These are phyloP conservation scores for Candida krabiensis DNA, from an alignment of 805 yeast genomes.

Conservation along the genomic window DNA sequence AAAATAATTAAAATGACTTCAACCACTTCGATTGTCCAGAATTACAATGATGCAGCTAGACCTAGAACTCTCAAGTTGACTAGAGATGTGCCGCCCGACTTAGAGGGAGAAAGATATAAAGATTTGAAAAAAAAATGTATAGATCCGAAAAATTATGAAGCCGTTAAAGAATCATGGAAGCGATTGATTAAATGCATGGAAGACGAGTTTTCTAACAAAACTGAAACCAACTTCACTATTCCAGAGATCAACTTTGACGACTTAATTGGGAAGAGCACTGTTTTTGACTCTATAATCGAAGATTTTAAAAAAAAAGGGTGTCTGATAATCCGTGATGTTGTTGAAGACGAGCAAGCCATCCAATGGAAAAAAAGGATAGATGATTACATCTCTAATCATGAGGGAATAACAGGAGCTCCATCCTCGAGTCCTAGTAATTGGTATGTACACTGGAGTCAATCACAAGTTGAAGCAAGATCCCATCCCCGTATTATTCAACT, in stretches of 20 bases:
- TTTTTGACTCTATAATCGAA: conserved; percentile 1
- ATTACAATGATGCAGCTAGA: too few relatives aligned
- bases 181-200: conserved; percentile 28
- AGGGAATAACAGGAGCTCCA: conserved; percentile 28
- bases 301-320: conserved; percentile 26
- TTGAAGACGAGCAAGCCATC: conserved; percentile 27
- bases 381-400: conserved; percentile 28
- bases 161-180: conserved; percentile 32
- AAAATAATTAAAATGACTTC: too few relatives aligned
- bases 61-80: too few relatives aligned
- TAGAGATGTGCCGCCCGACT: too few relatives aligned
- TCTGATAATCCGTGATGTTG: conserved; percentile 33
- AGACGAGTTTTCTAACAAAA: conserved; percentile 19
- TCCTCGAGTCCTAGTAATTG: conserved; percentile 28
- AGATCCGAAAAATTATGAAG: conserved; percentile 28
- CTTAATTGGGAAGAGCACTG: too few relatives aligned
- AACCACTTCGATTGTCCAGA: too few relatives aligned
- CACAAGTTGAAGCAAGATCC: conserved; percentile 40
- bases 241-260: conserved; percentile 3
- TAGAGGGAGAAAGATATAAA: conserved; percentile 1
- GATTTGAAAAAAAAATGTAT: conserved; percentile 19
- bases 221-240: conserved; percentile 20
- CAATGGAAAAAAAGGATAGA: conserved; percentile 20
- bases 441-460: conserved; percentile 40
- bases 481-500: conserved; percentile 35